Conservation (phyloP, 768 basidiomycete genomes). For the Gloeopeniophorella convolvens region DNA sequence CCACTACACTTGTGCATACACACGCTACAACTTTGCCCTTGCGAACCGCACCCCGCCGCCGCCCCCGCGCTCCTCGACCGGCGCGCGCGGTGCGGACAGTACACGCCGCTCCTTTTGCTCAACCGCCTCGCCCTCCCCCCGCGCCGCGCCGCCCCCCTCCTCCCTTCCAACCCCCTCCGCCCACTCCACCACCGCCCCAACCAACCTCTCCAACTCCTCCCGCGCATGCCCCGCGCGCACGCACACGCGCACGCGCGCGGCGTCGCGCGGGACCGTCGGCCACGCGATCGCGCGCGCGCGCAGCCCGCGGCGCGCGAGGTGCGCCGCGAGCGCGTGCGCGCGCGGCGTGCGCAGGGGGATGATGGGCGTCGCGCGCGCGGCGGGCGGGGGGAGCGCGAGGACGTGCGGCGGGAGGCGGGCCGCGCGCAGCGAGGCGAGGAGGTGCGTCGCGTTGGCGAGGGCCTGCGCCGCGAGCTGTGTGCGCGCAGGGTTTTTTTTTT, state of each 20-base stretch:
- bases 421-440: constrained; percentile 25
- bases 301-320: constrained; percentile 47
- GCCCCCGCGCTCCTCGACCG: no score
- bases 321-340: constrained; percentile 68
- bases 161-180: constrained; percentile 22
- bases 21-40: neutral
- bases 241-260: constrained; percentile 84
- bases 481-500: constrained; percentile 13
- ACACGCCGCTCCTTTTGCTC: neutral
- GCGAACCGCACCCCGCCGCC: no score
- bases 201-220: constrained; percentile 55
- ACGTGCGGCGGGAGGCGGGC: constrained; percentile 30
- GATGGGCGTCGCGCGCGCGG: constrained; percentile 59
- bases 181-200: constrained; percentile 44
- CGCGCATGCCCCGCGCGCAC: constrained; percentile 70
- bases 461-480: constrained; percentile 33
- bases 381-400: constrained; percentile 27
- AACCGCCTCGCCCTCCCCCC: neutral
- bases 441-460: constrained; percentile 37
- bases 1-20: neutral
- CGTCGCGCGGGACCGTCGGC: constrained; percentile 87
- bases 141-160: neutral
- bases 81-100: no score
- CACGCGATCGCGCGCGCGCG: constrained; percentile 74
- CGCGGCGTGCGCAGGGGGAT: constrained; percentile 75